Evolutionary conservation across 1,284 basidiomycete species (phyloP).

Genomic region (Ganoderma meredithae): DNA sequence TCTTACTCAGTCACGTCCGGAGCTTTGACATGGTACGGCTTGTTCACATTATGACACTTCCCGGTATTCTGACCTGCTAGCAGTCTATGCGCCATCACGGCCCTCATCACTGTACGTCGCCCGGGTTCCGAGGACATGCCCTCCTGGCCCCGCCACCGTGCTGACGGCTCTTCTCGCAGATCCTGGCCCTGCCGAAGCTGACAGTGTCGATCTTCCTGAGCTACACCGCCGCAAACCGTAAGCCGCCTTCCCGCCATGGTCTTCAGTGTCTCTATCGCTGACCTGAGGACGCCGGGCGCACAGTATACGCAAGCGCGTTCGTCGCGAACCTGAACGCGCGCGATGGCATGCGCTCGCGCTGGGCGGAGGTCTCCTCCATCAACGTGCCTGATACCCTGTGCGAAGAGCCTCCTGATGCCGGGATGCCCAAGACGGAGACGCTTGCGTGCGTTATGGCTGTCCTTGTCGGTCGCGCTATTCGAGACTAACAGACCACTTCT

Average conservation of each 20-base stretch:
- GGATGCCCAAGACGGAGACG: not conserved
- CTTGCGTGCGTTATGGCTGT: not conserved
- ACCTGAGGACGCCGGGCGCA: not conserved
- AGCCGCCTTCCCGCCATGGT: not conserved
- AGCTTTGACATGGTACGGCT: not conserved
- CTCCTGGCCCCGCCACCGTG: not conserved
- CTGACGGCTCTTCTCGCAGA: not conserved
- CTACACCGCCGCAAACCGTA: conserved; percentile 2
- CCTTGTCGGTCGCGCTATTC: not conserved
- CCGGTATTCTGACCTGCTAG: not conserved
- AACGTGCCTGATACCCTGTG: conserved; percentile 5
- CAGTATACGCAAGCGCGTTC: conserved; percentile 10
- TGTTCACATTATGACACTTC: not conserved
- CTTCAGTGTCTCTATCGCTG: not conserved
- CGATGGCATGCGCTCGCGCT: conserved; percentile 10
- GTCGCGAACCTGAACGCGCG: conserved; percentile 12
- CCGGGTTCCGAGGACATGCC: not conserved
- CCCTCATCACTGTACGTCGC: not conserved
- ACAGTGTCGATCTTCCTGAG: not conserved
- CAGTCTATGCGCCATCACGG: not conserved
- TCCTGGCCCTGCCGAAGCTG: not conserved
- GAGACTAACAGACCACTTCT: not conserved
- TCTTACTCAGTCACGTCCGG: conserved; percentile 6
- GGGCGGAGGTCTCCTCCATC: conserved; percentile 4
- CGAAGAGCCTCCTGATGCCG: not conserved